Evolutionary conservation across 2,329 filamentous ascomycete genomes (phyloP), one percentile per base, ranked within the genome.

Genomic region (Acrodontium crateriforme): DNA sequence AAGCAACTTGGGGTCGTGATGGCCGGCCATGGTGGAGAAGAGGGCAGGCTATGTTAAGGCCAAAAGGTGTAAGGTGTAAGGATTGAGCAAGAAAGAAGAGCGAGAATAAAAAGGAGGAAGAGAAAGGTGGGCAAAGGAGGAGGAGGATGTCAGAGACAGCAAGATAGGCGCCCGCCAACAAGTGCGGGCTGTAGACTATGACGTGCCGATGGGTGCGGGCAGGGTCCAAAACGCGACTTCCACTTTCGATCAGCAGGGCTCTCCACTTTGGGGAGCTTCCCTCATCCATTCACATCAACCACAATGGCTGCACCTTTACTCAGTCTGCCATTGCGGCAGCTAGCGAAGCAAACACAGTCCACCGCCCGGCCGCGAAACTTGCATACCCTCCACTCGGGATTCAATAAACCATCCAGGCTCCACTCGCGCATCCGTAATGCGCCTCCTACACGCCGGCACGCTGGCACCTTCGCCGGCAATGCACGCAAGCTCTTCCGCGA

Each of bases 1-100:
- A 31, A 71, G 61, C 20, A 70, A 55, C 43, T 65, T 63, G 25
- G 67, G 65, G 33, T 71, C 65, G 47, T 65, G 58, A 44, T 67
- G 65, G 34, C 59, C 57, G 29, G 62, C 56, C 58, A 62, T 64
- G 29, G 25, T 54, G 40, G 24, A 9, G 17, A 17, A 22, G 20
- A 8, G 13, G 20, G 20, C 4, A 12, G 20, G n/a, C 10, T 4
- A 22, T 10, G 20, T n/a, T 10, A 22, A 22, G n/a, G 4, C n/a
- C 4, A 22, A 22, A 4, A n/a, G n/a, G n/a, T n/a, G n/a, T n/a
- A n/a, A n/a, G n/a, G n/a, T n/a, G n/a, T n/a, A n/a, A n/a, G n/a
- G n/a, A n/a, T n/a, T n/a, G n/a, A n/a, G n/a, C n/a, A n/a, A n/a
- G n/a, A n/a, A n/a, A n/a, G n/a, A n/a, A n/a, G n/a, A n/a, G 20